Base-by-base conservation (phyloP, 257 asterid species). In the Solanum sejunctum region DNA sequence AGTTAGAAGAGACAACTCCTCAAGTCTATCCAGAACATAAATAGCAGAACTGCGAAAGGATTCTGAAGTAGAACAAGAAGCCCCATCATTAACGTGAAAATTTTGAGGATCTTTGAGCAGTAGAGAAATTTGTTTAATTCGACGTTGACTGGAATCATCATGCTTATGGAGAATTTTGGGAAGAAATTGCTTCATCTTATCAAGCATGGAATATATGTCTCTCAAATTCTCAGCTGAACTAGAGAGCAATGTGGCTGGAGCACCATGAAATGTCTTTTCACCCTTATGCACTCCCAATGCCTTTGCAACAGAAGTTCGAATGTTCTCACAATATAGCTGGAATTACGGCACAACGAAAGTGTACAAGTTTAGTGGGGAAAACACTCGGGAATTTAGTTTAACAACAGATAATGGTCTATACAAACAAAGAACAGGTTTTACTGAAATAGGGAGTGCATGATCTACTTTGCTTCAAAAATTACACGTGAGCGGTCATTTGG, bases 301-400 rank as follows among this genome's bases (percentile, higher is more conserved):
- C 86, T 75, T 90, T 86, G 89, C 93, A 52, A 95, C 85, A 73
- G 85, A 89, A 85, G 87, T 75, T 90, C 55, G 91, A 41, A 96
- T 85, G 63, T 82, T 89, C 91, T 93, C 95, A 81, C 86, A 92
- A 85, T 87, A 58, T 82, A 92, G 88, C 99, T 97, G 91, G 21
- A 67, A 84, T 87, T 21, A 83, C 57, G 54, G 51, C 26, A 36
- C 78, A 78, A 15, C 67, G 39, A 49, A 84, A 43, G 41, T 16
- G 81, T 41, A 26, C 55, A 71, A 85, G 51, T 79, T 7, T 26
- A 83, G 78, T 3, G 32, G 55, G 73, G 18, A 52, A 60, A 58
- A 89, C 43, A 83, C 57, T 81, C 39, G 17, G 79, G 51, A n/a
- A 82, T 63, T 71, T 18, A 49, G 47, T 75, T 85, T 82, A 10